A percentile compares a stretch with the other conserved stretches of the same genome.
Conservation (phyloP, 768 basidiomycete species). For the Dioszegia aurantiaca region DNA sequence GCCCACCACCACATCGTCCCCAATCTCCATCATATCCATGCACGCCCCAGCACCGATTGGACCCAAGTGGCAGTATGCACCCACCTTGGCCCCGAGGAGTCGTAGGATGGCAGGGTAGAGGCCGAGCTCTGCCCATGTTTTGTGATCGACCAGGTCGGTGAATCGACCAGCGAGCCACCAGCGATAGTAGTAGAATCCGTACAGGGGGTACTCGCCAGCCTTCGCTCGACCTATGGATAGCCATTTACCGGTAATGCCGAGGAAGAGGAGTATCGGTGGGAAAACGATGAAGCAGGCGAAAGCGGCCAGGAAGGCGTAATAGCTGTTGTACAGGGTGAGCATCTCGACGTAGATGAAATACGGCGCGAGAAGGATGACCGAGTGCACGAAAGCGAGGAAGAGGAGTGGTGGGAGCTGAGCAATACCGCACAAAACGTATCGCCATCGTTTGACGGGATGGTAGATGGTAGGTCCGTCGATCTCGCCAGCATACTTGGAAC, state of each 20-base stretch:
- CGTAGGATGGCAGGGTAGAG: slow-evolving; percentile 3
- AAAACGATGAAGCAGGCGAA: slow-evolving; percentile 1
- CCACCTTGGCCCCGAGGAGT: neutral
- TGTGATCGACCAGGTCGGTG: neutral
- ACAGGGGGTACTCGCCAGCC: slow-evolving; percentile 3
- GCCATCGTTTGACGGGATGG: neutral
- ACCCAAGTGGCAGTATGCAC: neutral
- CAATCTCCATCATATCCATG: neutral
- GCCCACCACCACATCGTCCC: slow-evolving; percentile 4
- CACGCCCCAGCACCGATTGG: neutral
- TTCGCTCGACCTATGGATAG: neutral
- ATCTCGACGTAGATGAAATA: slow-evolving; percentile 1
- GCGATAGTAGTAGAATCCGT: slow-evolving; percentile 6
- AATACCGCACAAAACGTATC: neutral
- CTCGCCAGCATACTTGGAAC: no score
- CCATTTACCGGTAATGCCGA: neutral
- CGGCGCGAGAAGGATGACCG: neutral
- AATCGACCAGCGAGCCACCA: slow-evolving; percentile 3
- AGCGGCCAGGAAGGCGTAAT: neutral
- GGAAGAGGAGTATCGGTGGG: neutral
- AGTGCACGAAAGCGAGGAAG: slow-evolving; percentile 1
- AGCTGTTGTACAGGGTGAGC: neutral
- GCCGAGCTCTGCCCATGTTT: neutral
- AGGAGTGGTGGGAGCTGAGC: neutral
- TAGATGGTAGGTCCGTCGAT: neutral